These are phyloP conservation scores for Oenanthe javanica DNA, from an alignment of 140 eudicot species.

Conservation along the genomic window DNA sequence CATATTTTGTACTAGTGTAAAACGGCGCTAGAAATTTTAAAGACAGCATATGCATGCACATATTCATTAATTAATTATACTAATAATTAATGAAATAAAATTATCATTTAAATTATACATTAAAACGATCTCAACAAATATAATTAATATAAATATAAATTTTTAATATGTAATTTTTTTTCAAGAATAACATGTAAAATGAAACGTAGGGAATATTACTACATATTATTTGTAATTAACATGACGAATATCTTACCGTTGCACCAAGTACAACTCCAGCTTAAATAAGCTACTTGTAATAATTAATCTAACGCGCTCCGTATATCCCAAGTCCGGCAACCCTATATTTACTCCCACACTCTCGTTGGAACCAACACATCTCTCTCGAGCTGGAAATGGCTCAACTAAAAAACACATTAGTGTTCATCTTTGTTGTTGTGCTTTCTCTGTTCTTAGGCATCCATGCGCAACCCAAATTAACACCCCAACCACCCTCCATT, in stretches of 20 bases:
- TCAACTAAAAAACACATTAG: neutral
- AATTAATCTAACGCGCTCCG: neutral
- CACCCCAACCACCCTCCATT: slow-evolving; percentile 2
- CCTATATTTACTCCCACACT: slow-evolving; percentile 17
- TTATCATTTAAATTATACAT: too few species aligned
- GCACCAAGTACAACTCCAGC: neutral
- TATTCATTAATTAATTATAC: too few species aligned
- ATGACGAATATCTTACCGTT: neutral
- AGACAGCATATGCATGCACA: too few species aligned
- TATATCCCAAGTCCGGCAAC: neutral
- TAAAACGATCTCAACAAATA: too few species aligned
- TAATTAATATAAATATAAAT: too few species aligned
- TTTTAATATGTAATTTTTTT: too few species aligned
- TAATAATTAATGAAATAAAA: too few species aligned
- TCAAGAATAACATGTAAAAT: too few species aligned
- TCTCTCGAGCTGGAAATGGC: neutral
- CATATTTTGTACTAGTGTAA: too few species aligned
- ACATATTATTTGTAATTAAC: too few species aligned
- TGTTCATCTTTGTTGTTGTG: neutral
- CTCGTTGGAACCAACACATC: neutral
- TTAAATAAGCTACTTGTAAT: neutral
- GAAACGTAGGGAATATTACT: too few species aligned
- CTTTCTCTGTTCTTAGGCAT: neutral
- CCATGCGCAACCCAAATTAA: neutral
- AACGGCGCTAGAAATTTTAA: too few species aligned